Evolutionary conservation across 2,329 filamentous ascomycete genomes (phyloP).

Genomic region (Penicillium sp.): DNA sequence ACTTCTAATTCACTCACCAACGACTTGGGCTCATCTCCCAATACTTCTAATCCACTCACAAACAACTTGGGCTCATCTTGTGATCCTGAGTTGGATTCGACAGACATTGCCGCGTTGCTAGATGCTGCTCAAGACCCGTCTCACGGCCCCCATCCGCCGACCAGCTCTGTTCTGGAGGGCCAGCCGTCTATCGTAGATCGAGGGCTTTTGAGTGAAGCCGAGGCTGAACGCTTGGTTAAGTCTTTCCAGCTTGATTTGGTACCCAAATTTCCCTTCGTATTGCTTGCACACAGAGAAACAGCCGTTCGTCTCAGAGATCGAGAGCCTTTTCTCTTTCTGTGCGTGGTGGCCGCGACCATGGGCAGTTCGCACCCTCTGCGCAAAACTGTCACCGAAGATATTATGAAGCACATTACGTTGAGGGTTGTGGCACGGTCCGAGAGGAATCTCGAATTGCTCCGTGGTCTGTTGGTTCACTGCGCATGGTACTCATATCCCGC

Average conservation of each 20-base stretch:
- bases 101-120: constrained; percentile 13
- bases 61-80: constrained; percentile 7
- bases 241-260: constrained; percentile 20
- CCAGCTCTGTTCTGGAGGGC: constrained; percentile 20
- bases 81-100: constrained; percentile 7
- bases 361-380: constrained; percentile 25
- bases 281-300: constrained; percentile 20
- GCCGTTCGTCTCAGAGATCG: constrained; percentile 11
- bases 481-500: constrained; percentile 32
- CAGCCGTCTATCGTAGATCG: constrained; percentile 28
- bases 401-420: constrained; percentile 27
- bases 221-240: constrained; percentile 22
- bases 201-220: constrained; percentile 25
- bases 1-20: constrained; percentile 10
- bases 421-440: constrained; percentile 25
- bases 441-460: constrained; percentile 29
- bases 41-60: constrained; percentile 7
- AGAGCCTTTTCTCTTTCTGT: constrained; percentile 27
- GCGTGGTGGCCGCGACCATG: constrained; percentile 23
- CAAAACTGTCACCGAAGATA: constrained; percentile 22
- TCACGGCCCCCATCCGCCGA: constrained; percentile 22
- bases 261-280: constrained; percentile 26
- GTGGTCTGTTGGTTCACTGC: constrained; percentile 25
- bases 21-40: constrained; percentile 4
- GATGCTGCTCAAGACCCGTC: constrained; percentile 24